These are phyloP conservation scores for Mycena polygramma DNA, from an alignment of 768 basidiomycete species.

Conservation along the genomic window DNA sequence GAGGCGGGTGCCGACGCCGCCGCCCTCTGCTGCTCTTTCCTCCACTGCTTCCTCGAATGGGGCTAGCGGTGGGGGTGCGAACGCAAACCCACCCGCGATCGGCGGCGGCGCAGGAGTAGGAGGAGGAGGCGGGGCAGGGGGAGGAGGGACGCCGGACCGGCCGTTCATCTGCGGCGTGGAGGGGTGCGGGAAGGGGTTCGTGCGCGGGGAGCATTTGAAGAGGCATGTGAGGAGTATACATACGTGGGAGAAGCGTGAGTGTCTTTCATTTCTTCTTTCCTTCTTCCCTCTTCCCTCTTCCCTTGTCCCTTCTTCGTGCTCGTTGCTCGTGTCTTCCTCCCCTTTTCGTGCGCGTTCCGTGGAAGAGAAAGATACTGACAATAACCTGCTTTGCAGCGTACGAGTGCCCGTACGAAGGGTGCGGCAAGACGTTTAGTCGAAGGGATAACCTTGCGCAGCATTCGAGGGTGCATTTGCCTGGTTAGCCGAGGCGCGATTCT, in stretches of 20 bases:
- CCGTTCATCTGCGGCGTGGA: conserved; percentile 60
- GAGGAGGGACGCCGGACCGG: conserved; percentile 34
- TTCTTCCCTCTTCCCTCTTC: too few species aligned
- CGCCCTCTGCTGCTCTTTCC: too few species aligned
- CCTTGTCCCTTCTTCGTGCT: too few species aligned
- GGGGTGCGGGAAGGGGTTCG: conserved; percentile 69
- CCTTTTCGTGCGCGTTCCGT: too few species aligned
- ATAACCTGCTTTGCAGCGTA: conserved; percentile 13
- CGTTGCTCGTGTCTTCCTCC: too few species aligned
- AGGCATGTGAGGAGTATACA: conserved; percentile 69
- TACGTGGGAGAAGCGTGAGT: conserved; percentile 70
- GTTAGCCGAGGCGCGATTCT: too few species aligned
- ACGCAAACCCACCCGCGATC: too few species aligned
- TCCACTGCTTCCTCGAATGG: too few species aligned
- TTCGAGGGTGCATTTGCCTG: conserved; percentile 26
- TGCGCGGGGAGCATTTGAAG: conserved; percentile 68
- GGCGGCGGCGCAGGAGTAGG: not conserved
- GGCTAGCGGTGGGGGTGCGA: too few species aligned
- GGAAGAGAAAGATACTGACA: too few species aligned
- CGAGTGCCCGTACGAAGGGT: conserved; percentile 31
- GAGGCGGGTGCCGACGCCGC: conserved; percentile 61
- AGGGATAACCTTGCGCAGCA: conserved; percentile 40
- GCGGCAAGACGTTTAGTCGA: conserved; percentile 38
- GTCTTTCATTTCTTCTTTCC: not conserved
- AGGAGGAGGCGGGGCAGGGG: not conserved